Percentiles rank a stretch among this genome's conserved stretches.
phyloP scores from a whole-genome alignment of 208 protist species.

The Polymyxa betae region DNA sequence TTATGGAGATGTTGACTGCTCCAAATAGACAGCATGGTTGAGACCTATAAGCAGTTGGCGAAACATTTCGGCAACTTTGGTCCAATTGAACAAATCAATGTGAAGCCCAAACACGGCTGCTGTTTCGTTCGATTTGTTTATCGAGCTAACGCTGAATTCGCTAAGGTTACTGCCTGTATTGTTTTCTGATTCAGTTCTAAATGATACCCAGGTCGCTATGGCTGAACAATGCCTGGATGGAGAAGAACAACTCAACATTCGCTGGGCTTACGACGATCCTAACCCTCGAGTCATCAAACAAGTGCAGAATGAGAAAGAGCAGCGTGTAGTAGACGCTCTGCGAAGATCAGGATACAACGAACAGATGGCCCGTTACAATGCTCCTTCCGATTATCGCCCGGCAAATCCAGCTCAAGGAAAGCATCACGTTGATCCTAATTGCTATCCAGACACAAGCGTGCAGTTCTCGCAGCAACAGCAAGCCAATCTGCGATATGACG shows the following conservation, averaged over 20 bases:
- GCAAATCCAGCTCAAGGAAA: neutral
- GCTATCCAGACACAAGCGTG: neutral
- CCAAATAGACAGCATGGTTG: neutral
- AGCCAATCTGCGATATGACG: neutral
- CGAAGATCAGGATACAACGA: neutral
- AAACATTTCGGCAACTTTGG: conserved; percentile 41
- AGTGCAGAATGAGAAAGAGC: conserved; percentile 42
- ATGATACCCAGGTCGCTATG: conserved; percentile 14
- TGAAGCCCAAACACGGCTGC: conserved; percentile 46
- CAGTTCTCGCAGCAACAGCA: neutral
- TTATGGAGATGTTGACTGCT: neutral
- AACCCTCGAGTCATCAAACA: conserved; percentile 49
- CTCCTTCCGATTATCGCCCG: neutral
- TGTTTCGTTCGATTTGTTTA: conserved; percentile 38
- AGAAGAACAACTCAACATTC: conserved; percentile 33
- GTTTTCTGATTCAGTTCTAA: neutral
- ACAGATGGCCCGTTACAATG: conserved; percentile 40
- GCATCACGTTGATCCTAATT: neutral
- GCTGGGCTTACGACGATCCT: conserved; percentile 35
- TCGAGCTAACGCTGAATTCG: conserved; percentile 36
- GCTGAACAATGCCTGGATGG: conserved; percentile 22
- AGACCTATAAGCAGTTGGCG: neutral
- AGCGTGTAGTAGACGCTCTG: conserved; percentile 37
- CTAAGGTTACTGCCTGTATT: neutral
- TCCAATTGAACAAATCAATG: conserved; percentile 37